A percentile compares a stretch with the other conserved stretches of the same genome.
These are phyloP conservation scores for Cadophora malorum DNA, from an alignment of 2,329 filamentous ascomycete genomes.

Conservation along the genomic window DNA sequence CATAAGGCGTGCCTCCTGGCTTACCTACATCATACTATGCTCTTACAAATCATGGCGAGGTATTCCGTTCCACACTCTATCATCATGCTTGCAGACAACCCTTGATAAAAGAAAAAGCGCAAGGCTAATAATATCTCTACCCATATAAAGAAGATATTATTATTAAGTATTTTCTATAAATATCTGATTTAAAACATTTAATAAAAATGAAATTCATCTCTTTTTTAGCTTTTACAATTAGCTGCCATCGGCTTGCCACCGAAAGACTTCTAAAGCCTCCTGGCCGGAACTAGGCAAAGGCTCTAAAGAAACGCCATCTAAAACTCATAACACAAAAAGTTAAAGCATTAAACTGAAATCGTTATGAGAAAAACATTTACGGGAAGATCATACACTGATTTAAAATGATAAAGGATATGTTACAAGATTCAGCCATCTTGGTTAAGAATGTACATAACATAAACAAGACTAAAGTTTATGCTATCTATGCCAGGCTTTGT, in stretches of 20 bases:
- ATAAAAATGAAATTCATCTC: slow-evolving; percentile 29
- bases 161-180: slow-evolving; percentile 17
- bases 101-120: slow-evolving; percentile 23
- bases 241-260: slow-evolving; percentile 24
- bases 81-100: slow-evolving; percentile 4
- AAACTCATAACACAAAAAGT: slow-evolving; percentile 31
- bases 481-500: slow-evolving; percentile 41
- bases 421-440: slow-evolving; percentile 27
- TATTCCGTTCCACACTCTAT: slow-evolving; percentile 20
- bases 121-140: slow-evolving; percentile 16
- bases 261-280: slow-evolving; percentile 30
- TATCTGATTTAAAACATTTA: slow-evolving; percentile 18
- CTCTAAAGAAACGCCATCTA: slow-evolving; percentile 35
- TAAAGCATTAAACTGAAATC: slow-evolving; percentile 30
- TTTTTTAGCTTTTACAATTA: slow-evolving; percentile 28
- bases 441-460: slow-evolving; percentile 39
- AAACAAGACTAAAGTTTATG: slow-evolving; percentile 35
- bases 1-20: slow-evolving; percentile 20
- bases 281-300: slow-evolving; percentile 33
- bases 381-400: slow-evolving; percentile 46
- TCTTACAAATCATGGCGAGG: slow-evolving; percentile 1
- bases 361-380: slow-evolving; percentile 30
- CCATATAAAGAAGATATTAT: slow-evolving; percentile 15
- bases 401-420: slow-evolving; percentile 41
- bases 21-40: slow-evolving; percentile 22